Conservation (phyloP, 106 monocot genomes). For the Chionographis japonica region DNA sequence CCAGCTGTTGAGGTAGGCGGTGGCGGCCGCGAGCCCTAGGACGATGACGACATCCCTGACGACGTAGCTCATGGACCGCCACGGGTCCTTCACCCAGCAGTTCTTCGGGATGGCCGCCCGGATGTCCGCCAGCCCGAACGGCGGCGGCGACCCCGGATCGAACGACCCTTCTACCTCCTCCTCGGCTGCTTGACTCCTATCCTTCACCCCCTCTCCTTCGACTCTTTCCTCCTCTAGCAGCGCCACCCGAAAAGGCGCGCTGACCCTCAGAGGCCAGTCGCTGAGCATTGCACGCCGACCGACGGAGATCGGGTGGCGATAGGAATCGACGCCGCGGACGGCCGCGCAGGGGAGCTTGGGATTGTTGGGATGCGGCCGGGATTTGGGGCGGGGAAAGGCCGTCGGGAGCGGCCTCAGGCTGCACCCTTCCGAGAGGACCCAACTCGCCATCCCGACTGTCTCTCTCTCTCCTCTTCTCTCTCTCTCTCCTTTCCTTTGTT, state of each 20-base stretch:
- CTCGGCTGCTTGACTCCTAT: neutral
- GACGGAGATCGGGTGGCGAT: constrained; percentile 5
- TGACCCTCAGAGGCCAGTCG: constrained; percentile 29
- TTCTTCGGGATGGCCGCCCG: constrained; percentile 62
- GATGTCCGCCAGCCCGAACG: constrained; percentile 63
- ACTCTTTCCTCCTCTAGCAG: constrained; percentile 13
- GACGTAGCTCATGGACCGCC: constrained; percentile 69
- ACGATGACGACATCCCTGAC: constrained; percentile 52
- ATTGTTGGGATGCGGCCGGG: neutral
- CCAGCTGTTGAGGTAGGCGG: constrained; percentile 33
- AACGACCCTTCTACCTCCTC: constrained; percentile 17
- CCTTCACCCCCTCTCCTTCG: neutral
- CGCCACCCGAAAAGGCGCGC: constrained; percentile 22
- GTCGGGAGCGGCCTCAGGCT: constrained; percentile 26
- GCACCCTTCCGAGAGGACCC: constrained; percentile 43
- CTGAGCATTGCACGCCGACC: constrained; percentile 9
- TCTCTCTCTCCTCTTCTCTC: no score
- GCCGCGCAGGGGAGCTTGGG: no score
- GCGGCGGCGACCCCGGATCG: constrained; percentile 49
- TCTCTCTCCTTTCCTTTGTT: no score
- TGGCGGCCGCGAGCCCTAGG: constrained; percentile 31
- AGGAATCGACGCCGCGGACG: no score
- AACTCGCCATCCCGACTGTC: constrained; percentile 18
- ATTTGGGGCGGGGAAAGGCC: constrained; percentile 1
- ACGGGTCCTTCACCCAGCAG: constrained; percentile 60